phyloP scores from a whole-genome alignment of 768 basidiomycete species.

The Tylopilus sp. region DNA sequence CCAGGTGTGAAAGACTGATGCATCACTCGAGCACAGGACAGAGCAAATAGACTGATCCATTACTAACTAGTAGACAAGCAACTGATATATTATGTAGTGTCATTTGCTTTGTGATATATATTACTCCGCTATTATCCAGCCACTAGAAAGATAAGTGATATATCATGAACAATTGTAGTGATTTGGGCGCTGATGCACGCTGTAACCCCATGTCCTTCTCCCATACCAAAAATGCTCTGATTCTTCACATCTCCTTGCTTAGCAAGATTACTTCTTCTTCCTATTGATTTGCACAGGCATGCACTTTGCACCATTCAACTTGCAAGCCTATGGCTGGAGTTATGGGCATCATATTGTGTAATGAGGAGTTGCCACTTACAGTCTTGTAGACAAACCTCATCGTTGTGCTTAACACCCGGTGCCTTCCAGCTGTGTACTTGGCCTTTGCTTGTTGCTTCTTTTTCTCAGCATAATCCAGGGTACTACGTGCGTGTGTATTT shows the following conservation, averaged over 20 bases:
- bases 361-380: not conserved
- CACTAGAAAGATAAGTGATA: too few species aligned
- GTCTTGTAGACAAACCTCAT: not conserved
- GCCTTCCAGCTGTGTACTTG: not conserved
- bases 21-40: too few species aligned
- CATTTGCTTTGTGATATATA: too few species aligned
- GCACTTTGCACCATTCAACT: not conserved
- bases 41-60: too few species aligned
- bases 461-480: not conserved
- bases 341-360: not conserved
- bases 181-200: not conserved
- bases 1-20: too few species aligned
- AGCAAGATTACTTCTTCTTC: not conserved
- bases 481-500: not conserved
- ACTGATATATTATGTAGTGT: too few species aligned
- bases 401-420: not conserved
- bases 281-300: not conserved
- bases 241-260: not conserved
- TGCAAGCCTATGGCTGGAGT: not conserved
- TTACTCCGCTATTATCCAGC: too few species aligned
- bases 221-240: not conserved
- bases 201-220: not conserved
- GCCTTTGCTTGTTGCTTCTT: not conserved
- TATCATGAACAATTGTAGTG: too few species aligned
- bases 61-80: too few species aligned